Conservation (phyloP, 2,329 filamentous ascomycete species). For the Diaporthe sp. region DNA sequence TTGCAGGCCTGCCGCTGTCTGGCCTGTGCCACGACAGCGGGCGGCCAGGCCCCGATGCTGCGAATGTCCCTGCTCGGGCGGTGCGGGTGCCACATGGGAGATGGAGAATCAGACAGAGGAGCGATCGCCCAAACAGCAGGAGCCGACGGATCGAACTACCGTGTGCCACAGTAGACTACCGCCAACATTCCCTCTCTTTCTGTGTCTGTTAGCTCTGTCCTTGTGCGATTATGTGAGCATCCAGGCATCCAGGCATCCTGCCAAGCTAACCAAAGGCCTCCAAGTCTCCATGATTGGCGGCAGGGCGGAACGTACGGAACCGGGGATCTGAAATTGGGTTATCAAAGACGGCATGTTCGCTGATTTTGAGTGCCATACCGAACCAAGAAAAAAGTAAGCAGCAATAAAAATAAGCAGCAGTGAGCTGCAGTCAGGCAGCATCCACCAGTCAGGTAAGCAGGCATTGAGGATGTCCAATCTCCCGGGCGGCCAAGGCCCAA, state of each 20-base stretch:
- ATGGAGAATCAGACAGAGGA: not conserved
- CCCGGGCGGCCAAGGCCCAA: slow-evolving; percentile 22
- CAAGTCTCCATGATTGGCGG: not conserved
- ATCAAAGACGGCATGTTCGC: slow-evolving; percentile 16
- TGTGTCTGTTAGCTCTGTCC: too few species aligned
- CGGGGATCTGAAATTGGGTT: slow-evolving; percentile 15
- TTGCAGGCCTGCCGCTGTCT: slow-evolving; percentile 23
- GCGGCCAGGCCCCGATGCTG: slow-evolving; percentile 1
- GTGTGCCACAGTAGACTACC: not conserved
- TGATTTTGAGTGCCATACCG: slow-evolving; percentile 4
- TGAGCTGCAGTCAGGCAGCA: not conserved
- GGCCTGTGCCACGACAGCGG: slow-evolving; percentile 25
- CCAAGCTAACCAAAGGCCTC: slow-evolving; percentile 12
- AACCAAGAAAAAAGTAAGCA: slow-evolving; percentile 5
- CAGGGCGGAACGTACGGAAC: slow-evolving; percentile 17
- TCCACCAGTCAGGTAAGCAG: not conserved
- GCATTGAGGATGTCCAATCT: slow-evolving; percentile 17
- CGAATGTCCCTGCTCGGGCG: slow-evolving; percentile 14
- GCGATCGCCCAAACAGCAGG: not conserved
- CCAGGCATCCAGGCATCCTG: not conserved
- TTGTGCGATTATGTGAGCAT: not conserved
- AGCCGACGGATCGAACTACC: slow-evolving; percentile 7
- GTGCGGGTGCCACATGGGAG: slow-evolving; percentile 8
- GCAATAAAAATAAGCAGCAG: not conserved
- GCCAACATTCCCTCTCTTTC: too few species aligned